Evolutionary conservation across 371 early-diverging fungal genomes (phyloP), one percentile per base, ranked within the genome.

Genomic region (Mortierella sp.): DNA sequence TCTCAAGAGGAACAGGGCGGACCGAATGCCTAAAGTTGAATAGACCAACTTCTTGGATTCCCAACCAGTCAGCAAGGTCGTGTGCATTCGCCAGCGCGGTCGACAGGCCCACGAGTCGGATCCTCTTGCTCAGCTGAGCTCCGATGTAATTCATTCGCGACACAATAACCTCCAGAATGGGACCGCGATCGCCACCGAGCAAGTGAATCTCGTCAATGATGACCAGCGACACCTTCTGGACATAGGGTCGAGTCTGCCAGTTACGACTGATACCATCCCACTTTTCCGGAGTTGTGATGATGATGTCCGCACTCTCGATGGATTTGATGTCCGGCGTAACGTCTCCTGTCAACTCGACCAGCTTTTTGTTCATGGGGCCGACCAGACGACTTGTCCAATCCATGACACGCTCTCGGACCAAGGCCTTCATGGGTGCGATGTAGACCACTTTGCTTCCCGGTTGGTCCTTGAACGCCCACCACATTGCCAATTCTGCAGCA

Each of bases 201-300:
- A 99, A 88, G 88, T 99, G 99, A 73, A 99, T 99, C 91, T 99
- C 99, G 90, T 99, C 99, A 81, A 99, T 96, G 51, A 99, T 96
- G 9, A 99, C 96, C 59, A 96, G 91, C 19, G 96, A 93, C 74
- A 98, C 95, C 69, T 92, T 81, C 53, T 92, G 93, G 6, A 98
- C 97, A 88, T 97, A 98, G 31, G 90, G 92, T 75, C 97, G 91
- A 37, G 90, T 93, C 82, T 98, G 93, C 99, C 96, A 98, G 54
- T 93, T 93, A 74, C 98, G 96, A 87, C 96, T 97, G 83, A 98
- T 94, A 76, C 98, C 97, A 89, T 99, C 99, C 98, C 99, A 99
- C 83, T 99, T 99, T 84, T 99, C 99, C 1, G 98, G 98, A 21
- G 96, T 99, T 0, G 99, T 99, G 73, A 99, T 94, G 75, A 99